Conservation (phyloP, 2,329 filamentous ascomycete species). For the Scedosporium dehoogii region DNA sequence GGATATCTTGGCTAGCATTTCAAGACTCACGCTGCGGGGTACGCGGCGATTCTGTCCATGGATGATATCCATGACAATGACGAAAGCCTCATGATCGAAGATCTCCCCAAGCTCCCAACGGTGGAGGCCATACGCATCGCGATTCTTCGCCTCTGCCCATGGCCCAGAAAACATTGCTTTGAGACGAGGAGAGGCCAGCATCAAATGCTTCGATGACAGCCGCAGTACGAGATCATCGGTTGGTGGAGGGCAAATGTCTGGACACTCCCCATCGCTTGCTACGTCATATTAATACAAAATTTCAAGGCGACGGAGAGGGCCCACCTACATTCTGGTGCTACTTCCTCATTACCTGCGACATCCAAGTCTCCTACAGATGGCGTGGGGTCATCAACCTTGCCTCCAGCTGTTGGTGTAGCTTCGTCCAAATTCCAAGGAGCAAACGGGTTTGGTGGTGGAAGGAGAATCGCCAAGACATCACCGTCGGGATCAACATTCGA, state of each 20-base stretch:
- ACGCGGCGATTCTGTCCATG: neutral
- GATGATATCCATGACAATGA: neutral
- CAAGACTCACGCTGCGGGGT: neutral
- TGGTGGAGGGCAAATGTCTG: neutral
- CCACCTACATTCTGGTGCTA: no score
- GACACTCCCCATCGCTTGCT: neutral
- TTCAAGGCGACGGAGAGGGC: no score
- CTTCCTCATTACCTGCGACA: no score
- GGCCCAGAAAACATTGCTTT: neutral
- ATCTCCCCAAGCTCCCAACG: neutral
- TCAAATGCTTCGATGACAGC: neutral
- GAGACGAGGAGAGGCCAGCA: neutral
- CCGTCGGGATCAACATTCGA: neutral
- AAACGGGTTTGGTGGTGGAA: neutral
- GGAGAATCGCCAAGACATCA: neutral
- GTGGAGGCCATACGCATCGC: neutral
- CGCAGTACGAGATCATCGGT: neutral
- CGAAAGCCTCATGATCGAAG: neutral
- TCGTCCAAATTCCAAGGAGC: neutral
- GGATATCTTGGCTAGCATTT: neutral
- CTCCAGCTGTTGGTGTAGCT: neutral
- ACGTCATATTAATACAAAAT: no score
- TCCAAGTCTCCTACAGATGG: neutral
- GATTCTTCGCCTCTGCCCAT: neutral
- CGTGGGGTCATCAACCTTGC: neutral